Evolutionary conservation across 2,329 filamentous ascomycete species (phyloP), one percentile per base, ranked within the genome.

Genomic region (Westerdykella sp.): DNA sequence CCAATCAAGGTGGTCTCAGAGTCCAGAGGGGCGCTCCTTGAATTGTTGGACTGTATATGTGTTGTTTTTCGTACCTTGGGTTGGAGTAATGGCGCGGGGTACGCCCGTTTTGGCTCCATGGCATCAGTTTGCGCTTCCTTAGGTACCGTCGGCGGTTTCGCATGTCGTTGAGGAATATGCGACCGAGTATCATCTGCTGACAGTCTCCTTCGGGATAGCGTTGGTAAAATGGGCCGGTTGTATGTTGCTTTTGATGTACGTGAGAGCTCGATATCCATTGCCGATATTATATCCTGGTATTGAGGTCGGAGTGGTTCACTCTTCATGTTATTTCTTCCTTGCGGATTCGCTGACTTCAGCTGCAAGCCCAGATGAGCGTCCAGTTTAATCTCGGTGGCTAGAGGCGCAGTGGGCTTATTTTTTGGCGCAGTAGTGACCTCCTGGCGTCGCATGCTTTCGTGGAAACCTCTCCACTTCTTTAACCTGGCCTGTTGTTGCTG

Each of bases 401-500:
- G 34, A 28, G 25, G 13, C 35, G 14, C 11, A 18, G 36, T 18
- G 7, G 32, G 12, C 7, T 7, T 14, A 11, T 44, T 12, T 14
- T 53, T 55, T 11, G 31, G 30, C 13, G 25, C 39, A 10, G n/a
- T 13, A 2, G 25, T 34, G 11, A 44, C 16, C 1, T 41, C 39
- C 4, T 60, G 50, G 12, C 45, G 48, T 30, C 50, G 49, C 28
- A 66, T 40, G 39, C 50, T 72, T 67, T 48, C 78, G 73, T 71
- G 68, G 48, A 88, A 87, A n/a, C 72, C 73, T 53, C 84, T 77
- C 89, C 88, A 95, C 62, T 77, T 81, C 41, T 79, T 74, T 22
- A 95, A 65, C 32, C 88, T 78, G 36, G 77, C 74, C 42, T 77
- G 77, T 54, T 95, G 88, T 6, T 76, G 70, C 35, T 73, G 70